These are phyloP conservation scores for Hordeum pubiflorum DNA, from an alignment of 202 grass and related monocot genomes.

Conservation along the genomic window DNA sequence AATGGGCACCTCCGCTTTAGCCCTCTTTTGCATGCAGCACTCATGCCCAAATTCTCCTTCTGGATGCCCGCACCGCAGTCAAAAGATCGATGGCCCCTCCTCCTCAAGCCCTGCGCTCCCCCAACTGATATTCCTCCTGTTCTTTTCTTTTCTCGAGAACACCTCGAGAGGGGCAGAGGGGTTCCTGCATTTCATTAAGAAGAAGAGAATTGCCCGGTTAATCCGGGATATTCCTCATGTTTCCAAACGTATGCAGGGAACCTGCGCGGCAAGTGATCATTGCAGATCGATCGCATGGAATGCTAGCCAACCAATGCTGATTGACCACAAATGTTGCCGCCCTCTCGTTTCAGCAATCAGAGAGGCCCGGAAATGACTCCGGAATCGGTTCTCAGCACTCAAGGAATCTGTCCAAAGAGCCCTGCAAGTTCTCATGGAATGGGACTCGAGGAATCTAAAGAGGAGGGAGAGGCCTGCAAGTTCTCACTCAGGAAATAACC, in stretches of 20 bases:
- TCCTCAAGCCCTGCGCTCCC: slow-evolving; percentile 39
- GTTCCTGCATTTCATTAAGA: too few relatives aligned
- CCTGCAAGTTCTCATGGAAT: slow-evolving; percentile 41
- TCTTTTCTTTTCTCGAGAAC: neutral
- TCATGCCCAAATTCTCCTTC: slow-evolving; percentile 66
- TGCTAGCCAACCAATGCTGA: neutral
- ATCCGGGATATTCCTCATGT: slow-evolving; percentile 13
- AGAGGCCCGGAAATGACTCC: slow-evolving; percentile 9
- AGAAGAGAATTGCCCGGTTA: too few relatives aligned
- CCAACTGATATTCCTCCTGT: slow-evolving; percentile 26
- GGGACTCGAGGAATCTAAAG: neutral
- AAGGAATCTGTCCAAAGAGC: slow-evolving; percentile 31
- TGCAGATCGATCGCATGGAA: neutral
- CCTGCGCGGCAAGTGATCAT: neutral
- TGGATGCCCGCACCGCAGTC: slow-evolving; percentile 57
- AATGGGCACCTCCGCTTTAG: slow-evolving; percentile 50
- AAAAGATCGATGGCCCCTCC: slow-evolving; percentile 35
- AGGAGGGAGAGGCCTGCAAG: slow-evolving; percentile 14
- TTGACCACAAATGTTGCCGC: slow-evolving; percentile 10
- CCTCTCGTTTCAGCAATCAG: slow-evolving; percentile 17
- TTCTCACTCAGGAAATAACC: slow-evolving; percentile 21
- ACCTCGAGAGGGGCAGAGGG: too few relatives aligned
- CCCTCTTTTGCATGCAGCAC: slow-evolving; percentile 33
- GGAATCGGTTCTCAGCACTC: slow-evolving; percentile 36
- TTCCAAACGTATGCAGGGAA: neutral